A percentile compares a stretch with the other conserved stretches of the same genome.
Evolutionary conservation across 179 eudicot genomes (phyloP).

Genomic region (Actinidia arguta): DNA sequence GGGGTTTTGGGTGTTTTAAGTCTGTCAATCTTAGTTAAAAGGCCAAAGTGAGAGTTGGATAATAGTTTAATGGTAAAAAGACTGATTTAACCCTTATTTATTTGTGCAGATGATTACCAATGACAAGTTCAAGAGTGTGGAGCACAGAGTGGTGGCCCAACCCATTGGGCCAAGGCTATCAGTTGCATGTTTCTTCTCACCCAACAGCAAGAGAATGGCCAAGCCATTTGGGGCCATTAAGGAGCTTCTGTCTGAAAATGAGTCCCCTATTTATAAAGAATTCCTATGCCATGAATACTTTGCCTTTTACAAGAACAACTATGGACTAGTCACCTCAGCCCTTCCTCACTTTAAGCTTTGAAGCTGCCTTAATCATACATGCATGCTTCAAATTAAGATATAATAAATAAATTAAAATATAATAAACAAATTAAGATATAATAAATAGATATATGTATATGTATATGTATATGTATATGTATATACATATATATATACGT

Average conservation of each 20-base stretch:
- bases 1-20: too few species aligned
- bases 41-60: too few species aligned
- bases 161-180: constrained; percentile 50
- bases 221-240: constrained; percentile 39
- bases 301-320: constrained; percentile 30
- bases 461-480: too few species aligned
- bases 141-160: constrained; percentile 56
- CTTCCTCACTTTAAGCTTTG: constrained; percentile 41
- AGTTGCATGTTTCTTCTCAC: constrained; percentile 52
- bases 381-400: background rate
- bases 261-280: constrained; percentile 43
- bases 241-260: constrained; percentile 39
- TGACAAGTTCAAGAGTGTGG: constrained; percentile 44
- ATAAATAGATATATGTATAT: too few species aligned
- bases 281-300: constrained; percentile 41
- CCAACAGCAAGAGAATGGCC: constrained; percentile 28
- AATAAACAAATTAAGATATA: too few species aligned
- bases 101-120: constrained; percentile 45
- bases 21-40: too few species aligned
- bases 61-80: too few species aligned
- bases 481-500: too few species aligned
- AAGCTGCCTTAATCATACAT: background rate
- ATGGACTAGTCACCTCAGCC: constrained; percentile 27
- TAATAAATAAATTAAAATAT: too few species aligned
- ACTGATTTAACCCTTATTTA: too few species aligned